Evolutionary conservation across 768 basidiomycete genomes (phyloP).

Genomic region (Mycena venus): DNA sequence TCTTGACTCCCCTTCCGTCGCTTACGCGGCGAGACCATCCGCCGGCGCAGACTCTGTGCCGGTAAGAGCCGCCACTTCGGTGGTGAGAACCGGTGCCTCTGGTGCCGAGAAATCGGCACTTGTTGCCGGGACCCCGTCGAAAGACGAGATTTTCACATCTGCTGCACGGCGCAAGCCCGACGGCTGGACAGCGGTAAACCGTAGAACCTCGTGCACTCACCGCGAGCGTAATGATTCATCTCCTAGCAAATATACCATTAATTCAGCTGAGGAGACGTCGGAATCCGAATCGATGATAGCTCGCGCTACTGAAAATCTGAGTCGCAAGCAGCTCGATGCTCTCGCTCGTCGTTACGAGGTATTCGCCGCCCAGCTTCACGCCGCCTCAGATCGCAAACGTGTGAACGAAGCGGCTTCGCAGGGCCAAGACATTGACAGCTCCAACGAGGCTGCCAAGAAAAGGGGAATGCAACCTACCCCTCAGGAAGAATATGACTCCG

Average conservation of each 20-base stretch:
- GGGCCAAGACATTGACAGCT: background rate
- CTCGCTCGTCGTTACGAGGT: background rate
- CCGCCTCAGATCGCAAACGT: background rate
- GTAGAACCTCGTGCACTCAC: background rate
- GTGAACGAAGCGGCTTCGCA: background rate
- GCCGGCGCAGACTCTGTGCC: too few relatives aligned
- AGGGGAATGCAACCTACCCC: background rate
- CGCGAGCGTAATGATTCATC: background rate
- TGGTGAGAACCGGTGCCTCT: background rate
- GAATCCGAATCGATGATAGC: background rate
- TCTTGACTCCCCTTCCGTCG: too few relatives aligned
- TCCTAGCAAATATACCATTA: background rate
- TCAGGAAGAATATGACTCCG: background rate
- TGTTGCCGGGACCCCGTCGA: background rate
- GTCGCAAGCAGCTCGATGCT: background rate
- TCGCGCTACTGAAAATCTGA: background rate
- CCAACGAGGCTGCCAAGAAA: background rate
- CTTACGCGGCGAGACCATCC: background rate
- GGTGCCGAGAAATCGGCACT: background rate
- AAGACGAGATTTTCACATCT: background rate
- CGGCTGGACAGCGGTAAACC: background rate
- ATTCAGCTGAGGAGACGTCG: background rate
- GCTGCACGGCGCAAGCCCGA: background rate
- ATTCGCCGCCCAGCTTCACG: background rate
- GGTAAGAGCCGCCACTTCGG: too few relatives aligned